Base-by-base conservation (phyloP, 805 yeast species). In the Naumovozyma dairenensis region DNA sequence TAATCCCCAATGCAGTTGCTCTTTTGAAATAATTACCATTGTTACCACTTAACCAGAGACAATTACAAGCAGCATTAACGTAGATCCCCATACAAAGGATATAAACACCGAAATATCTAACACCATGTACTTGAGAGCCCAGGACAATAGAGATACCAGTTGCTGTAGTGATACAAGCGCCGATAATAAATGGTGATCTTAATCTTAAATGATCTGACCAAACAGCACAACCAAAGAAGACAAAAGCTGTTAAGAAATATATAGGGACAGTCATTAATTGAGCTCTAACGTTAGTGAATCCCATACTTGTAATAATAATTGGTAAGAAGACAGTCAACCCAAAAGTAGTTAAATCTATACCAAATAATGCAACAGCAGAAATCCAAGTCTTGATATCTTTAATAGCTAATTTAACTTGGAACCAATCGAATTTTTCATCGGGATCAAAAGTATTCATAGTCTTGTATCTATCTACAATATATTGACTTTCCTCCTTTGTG, bases 201-300 rank as follows among this genome's bases (percentile, higher is more conserved):
- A 52, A 49, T 39, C 69, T 62, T 16, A 60, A 34, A 30, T 49
- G 56, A 53, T 84, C 94, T 1, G 92, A 78, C 36, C 66, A 41
- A 38, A 65, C 60, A 0, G 94, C 89, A n/a, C 69, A 42, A 4
- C 72, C 46, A 59, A 78, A 75, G 28, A 78, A 71, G 21, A 71
- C 61, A 5, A 79, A 85, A 49, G 84, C 80, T 0, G 94, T 82
- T 19, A 69, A 61, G 27, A 82, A 65, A 87, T 93, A 85, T 15
- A 94, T 93, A 44, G 84, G 86, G 31, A 85, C 82, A 0, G 94
- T 80, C 59, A 77, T 78, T 35, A 79, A 71, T 56, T 85, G 85
- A 7, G 93, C 89, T 36, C 71, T 64, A 47, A 75, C 79, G 3
- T 83, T 77, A 2, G 83, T 68, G 63, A 77, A 44, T 40, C 65